Evolutionary conservation across 768 basidiomycete genomes (phyloP), one percentile per base, ranked within the genome.

Genomic region (Leccinum barrowsii): DNA sequence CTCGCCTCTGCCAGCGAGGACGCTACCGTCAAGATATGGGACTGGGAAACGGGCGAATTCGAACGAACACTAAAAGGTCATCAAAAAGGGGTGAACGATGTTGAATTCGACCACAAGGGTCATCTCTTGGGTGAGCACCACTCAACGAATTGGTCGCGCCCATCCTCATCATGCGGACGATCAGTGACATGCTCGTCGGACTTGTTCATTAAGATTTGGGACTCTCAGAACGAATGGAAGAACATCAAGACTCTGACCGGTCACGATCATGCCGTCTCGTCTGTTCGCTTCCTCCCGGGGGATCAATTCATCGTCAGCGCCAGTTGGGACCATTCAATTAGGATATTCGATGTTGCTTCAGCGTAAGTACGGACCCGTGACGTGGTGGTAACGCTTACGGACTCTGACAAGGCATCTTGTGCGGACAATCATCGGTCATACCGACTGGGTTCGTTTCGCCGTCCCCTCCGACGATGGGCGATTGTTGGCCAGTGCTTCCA

Each of bases 11-110:
- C 91, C 13, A 92, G 90, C 64, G 92, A 93, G 68, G 94, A 96
- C 69, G 81, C 91, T 52, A 94, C 86, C 1, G 82, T 95, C 64
- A 95, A 95, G 78, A 86, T 95, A 50, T 95, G 94, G 93, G 94
- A 96, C 66, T 96, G 93, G 93, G 94, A 96, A 71, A 89, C 90
- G 30, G 94, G 94, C 44, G 93, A 95, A 65, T 90, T 94, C 70
- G 94, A 96, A 73, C 76, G 92, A 63, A 95, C 94, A 10, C 73
- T 95, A 58, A 95, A 94, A 73, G 91, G 93, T 7, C 94, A 96
- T 76, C 95, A 94, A 34, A 92, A 90, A 70, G 84, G 87, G 19
- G 87, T 95, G 28, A 85, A 84, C 70, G 94, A 94, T 74, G 85
- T 90, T 55, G 90, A 94, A 70, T 96, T 89, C 68, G 92, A 95